These are phyloP conservation scores for Aristolochia contorta DNA, from an alignment of 164 flowering plant species.

Conservation along the genomic window DNA sequence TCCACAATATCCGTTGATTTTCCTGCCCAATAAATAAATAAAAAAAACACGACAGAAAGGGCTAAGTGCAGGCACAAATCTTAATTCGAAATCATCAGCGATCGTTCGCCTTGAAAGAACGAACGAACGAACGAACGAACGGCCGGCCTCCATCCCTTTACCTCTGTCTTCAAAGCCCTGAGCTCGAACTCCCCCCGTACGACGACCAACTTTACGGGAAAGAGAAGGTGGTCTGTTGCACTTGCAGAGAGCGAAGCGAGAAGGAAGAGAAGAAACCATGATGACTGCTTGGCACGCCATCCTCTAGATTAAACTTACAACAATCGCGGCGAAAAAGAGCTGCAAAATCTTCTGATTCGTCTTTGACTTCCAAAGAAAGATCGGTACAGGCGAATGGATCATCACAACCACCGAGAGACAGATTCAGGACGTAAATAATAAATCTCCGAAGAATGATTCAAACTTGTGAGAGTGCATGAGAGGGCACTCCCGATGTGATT, in stretches of 20 bases:
- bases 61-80: too few species aligned
- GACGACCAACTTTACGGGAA: not conserved
- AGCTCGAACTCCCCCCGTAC: slow-evolving; percentile 16
- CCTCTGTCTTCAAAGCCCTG: slow-evolving; percentile 30
- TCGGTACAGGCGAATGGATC: not conserved
- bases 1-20: slow-evolving; percentile 33
- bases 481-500: not conserved
- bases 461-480: not conserved
- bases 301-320: too few species aligned
- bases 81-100: too few species aligned
- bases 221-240: not conserved
- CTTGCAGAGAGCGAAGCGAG: not conserved
- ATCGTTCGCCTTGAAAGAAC: too few species aligned
- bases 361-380: too few species aligned
- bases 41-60: not conserved
- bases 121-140: too few species aligned
- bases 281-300: too few species aligned
- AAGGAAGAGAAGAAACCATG: slow-evolving; percentile 7
- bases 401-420: not conserved
- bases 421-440: not conserved
- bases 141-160: slow-evolving; percentile 5
- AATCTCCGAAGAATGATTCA: not conserved
- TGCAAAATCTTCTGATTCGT: too few species aligned
- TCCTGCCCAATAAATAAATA: too few species aligned
- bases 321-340: not conserved